These are phyloP conservation scores for Kodamaea sagamina DNA, from an alignment of 805 yeast genomes.

Conservation along the genomic window DNA sequence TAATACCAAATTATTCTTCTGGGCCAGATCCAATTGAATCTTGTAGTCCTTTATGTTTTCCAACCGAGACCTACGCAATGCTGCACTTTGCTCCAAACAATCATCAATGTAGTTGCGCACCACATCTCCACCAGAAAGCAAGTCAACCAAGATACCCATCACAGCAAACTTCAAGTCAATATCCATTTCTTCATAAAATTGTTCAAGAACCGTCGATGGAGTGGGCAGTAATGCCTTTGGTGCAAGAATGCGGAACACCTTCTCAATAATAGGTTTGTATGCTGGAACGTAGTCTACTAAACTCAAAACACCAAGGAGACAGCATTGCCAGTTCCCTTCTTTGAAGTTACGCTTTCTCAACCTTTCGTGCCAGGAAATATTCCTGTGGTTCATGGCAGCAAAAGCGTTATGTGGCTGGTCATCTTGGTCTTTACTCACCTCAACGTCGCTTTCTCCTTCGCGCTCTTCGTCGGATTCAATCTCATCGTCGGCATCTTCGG, in stretches of 20 bases:
- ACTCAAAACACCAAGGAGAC: constrained; percentile 71
- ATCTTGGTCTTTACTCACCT: constrained; percentile 5
- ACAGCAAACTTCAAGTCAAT: constrained; percentile 56
- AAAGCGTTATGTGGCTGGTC: constrained; percentile 45
- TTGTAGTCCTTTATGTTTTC: constrained; percentile 67
- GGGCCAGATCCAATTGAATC: constrained; percentile 51
- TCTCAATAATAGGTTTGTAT: constrained; percentile 50
- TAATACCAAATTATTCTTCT: constrained; percentile 24
- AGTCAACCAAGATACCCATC: constrained; percentile 62
- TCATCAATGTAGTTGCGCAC: constrained; percentile 68
- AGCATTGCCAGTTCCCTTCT: constrained; percentile 85
- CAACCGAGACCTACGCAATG: constrained; percentile 56
- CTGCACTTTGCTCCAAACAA: constrained; percentile 63
- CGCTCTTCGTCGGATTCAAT: constrained; percentile 18
- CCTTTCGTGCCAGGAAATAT: constrained; percentile 75
- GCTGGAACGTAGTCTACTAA: constrained; percentile 58
- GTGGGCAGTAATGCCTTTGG: constrained; percentile 56
- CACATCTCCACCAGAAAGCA: constrained; percentile 57
- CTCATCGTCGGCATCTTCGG: constrained; percentile 26
- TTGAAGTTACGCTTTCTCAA: constrained; percentile 71
- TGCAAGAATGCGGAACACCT: constrained; percentile 55
- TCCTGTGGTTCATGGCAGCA: constrained; percentile 54
- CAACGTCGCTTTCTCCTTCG: constrained; percentile 13
- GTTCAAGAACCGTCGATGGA: constrained; percentile 48
- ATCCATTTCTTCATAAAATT: constrained; percentile 57